Conservation (phyloP, 345 rosid genomes). For the Eucalyptus brandiana region DNA sequence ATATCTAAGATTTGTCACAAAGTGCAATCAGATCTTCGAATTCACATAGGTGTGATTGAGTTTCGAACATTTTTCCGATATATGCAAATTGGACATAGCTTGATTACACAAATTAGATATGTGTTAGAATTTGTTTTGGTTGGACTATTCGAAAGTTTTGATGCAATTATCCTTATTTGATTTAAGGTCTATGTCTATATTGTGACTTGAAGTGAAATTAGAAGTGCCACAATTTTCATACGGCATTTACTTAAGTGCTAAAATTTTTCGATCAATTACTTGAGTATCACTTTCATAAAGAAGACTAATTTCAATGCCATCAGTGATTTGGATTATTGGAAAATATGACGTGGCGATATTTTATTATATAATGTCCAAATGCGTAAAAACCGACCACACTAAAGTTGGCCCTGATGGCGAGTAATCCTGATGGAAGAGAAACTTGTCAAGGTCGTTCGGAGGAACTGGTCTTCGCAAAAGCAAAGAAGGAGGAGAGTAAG, state of each 20-base stretch:
- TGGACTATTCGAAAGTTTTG: background rate
- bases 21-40: background rate
- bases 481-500: background rate
- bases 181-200: background rate
- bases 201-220: background rate
- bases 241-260: fast-evolving
- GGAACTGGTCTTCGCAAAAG: conserved; percentile 9
- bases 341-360: background rate
- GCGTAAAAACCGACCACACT: background rate
- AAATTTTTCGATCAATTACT: background rate
- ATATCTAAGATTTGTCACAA: background rate
- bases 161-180: background rate
- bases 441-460: conserved; percentile 31
- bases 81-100: background rate
- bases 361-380: background rate
- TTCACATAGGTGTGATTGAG: background rate
- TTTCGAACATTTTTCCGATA: background rate
- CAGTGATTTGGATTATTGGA: background rate
- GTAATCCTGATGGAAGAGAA: conserved; percentile 68
- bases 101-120: background rate
- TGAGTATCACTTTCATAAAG: background rate
- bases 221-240: background rate
- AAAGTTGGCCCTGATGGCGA: conserved; percentile 81
- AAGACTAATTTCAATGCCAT: background rate
- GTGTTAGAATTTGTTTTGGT: background rate